These are phyloP conservation scores for Botrytis tulipae DNA, from an alignment of 2,329 filamentous ascomycete species.

Conservation along the genomic window DNA sequence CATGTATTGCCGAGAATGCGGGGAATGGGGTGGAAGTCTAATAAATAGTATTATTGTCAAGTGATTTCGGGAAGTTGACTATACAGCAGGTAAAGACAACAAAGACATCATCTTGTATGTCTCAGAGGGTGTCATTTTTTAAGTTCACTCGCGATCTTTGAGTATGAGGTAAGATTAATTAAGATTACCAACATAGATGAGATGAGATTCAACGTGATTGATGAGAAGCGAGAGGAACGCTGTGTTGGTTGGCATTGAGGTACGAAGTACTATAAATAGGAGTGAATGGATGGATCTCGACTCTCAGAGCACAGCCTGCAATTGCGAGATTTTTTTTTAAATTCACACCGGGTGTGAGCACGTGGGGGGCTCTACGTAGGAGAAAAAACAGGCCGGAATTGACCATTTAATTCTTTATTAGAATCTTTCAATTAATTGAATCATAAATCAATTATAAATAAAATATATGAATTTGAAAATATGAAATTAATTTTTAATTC, in stretches of 20 bases:
- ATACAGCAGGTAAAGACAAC: neutral
- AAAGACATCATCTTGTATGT: neutral
- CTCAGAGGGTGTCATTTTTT: neutral
- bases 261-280: neutral
- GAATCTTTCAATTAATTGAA: too few relatives aligned
- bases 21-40: neutral
- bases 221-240: neutral
- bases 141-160: neutral
- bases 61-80: neutral
- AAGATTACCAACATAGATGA: neutral
- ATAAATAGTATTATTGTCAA: neutral
- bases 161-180: neutral
- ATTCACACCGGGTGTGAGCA: neutral
- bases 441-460: too few relatives aligned
- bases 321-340: neutral
- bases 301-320: neutral
- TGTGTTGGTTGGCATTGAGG: neutral
- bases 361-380: too few relatives aligned
- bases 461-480: too few relatives aligned
- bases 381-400: too few relatives aligned
- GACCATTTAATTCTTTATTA: too few relatives aligned
- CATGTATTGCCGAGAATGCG: neutral
- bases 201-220: neutral
- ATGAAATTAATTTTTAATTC: too few relatives aligned
- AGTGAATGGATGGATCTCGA: neutral